Percentiles rank a stretch among this genome's conserved stretches.
phyloP scores from a whole-genome alignment of 352 stramenopile species.

The Globisporangium paddicum region DNA sequence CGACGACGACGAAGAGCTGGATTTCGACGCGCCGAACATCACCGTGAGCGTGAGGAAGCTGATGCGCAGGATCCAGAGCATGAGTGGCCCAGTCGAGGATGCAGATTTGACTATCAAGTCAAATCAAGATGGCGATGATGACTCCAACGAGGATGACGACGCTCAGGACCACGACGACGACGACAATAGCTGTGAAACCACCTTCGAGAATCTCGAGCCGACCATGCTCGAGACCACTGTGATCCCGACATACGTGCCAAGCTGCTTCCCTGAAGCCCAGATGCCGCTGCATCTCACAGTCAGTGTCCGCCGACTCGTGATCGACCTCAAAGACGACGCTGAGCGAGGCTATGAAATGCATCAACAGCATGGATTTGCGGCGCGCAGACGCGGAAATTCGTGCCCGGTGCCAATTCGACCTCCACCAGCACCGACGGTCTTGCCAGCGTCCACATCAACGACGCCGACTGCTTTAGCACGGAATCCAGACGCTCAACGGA shows the following conservation, averaged over 20 bases:
- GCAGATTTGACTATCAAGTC: constrained; percentile 3
- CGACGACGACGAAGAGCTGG: constrained; percentile 8
- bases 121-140: constrained; percentile 17
- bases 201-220: constrained; percentile 6
- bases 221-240: constrained; percentile 12
- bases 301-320: constrained; percentile 71
- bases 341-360: constrained; percentile 26
- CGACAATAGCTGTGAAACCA: not conserved
- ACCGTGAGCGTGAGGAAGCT: constrained; percentile 13
- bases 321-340: constrained; percentile 66
- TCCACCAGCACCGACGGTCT: not conserved
- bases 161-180: constrained; percentile 7
- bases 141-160: constrained; percentile 7
- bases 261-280: constrained; percentile 26
- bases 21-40: constrained; percentile 14
- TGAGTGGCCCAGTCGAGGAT: not conserved
- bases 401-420: constrained; percentile 31
- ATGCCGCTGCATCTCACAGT: constrained; percentile 65
- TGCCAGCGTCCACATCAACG: constrained; percentile 8
- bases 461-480: constrained; percentile 7
- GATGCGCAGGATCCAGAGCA: constrained; percentile 17
- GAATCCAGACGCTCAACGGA: constrained; percentile 15
- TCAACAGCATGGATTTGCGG: constrained; percentile 7
- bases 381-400: constrained; percentile 58
- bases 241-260: constrained; percentile 11